Evolutionary conservation across 441 rosid genomes (phyloP).

Genomic region (Manihot esculenta): DNA sequence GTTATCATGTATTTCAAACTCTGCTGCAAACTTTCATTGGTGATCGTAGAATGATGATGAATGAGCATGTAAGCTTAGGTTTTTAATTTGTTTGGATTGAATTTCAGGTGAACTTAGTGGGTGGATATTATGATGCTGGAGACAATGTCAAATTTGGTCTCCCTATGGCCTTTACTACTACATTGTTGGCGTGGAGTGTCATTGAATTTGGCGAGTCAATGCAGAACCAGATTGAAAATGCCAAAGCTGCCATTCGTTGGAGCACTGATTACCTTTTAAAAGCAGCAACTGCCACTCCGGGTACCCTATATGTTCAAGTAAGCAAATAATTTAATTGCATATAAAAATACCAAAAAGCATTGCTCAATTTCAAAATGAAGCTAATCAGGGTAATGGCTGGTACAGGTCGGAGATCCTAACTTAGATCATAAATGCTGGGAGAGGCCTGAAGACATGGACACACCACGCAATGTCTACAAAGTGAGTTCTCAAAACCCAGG

Average conservation of each 20-base stretch:
- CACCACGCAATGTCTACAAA: constrained; percentile 50
- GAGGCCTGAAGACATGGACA: constrained; percentile 88
- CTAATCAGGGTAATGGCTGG: constrained; percentile 19
- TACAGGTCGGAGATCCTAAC: constrained; percentile 65
- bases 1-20: constrained; percentile 38
- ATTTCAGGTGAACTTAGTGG: constrained; percentile 55
- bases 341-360: too few relatives aligned
- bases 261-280: constrained; percentile 67
- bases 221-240: constrained; percentile 41
- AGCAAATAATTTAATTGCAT: too few relatives aligned
- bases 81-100: neutral
- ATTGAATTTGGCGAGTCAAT: constrained; percentile 63
- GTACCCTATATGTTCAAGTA: constrained; percentile 51
- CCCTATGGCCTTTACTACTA: constrained; percentile 83
- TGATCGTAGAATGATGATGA: neutral
- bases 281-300: constrained; percentile 53
- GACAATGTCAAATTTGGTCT: constrained; percentile 79
- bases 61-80: too few relatives aligned
- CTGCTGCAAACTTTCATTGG: neutral
- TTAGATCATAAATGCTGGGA: constrained; percentile 83
- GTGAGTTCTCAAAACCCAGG: constrained; percentile 66
- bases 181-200: constrained; percentile 76
- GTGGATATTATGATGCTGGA: constrained; percentile 91
- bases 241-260: constrained; percentile 67
- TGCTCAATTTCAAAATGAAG: too few relatives aligned